Base-by-base conservation (phyloP, 164 flowering plant genomes). In the Warburgia ugandensis region DNA sequence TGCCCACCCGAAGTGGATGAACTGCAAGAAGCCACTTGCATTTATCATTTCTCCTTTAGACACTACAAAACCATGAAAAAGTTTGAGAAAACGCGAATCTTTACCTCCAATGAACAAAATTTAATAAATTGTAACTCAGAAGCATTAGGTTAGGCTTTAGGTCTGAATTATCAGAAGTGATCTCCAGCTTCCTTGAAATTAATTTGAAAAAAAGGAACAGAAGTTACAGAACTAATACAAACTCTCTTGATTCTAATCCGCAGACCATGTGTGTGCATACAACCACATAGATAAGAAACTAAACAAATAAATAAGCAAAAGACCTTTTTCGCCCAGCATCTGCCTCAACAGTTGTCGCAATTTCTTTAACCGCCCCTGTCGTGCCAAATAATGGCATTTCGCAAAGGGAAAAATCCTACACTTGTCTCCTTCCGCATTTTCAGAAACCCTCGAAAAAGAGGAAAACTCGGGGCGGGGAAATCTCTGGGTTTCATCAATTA, bases 241-340 rank as follows among this genome's bases (percentile, higher is more conserved):
- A 43, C 4, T 6, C 11, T 28, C 0, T 1, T 19, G 20, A 5
- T 20, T 21, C 22, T 11, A 19, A 13, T 22, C 3, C 17, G 20
- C 22, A 30, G 29, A 19, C 12, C 4, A 7, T 21, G 23, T 4
- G 17, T 19, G 13, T 33, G n/a, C n/a, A n/a, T n/a, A n/a, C n/a
- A n/a, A n/a, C n/a, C 41, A 13, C 9, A 40, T 0, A 19, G 21
- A 17, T 3, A 29, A 26, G 19, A 9, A 21, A 41, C 4, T 29
- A 17, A 2, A 16, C 4, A 21, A 19, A 36, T 5, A 38, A 26
- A 12, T n/a, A 29, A 14, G 28, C 30, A 48, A 37, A 8, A 7
- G 23, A 84, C 92, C 96, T 81, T 82, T 71, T 45, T 71, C 64
- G 22, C 57, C 65, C 16, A 80, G 28, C 60, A 82, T 54, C 31